Conservation (phyloP, 805 yeast genomes). For the Candida maltosa region DNA sequence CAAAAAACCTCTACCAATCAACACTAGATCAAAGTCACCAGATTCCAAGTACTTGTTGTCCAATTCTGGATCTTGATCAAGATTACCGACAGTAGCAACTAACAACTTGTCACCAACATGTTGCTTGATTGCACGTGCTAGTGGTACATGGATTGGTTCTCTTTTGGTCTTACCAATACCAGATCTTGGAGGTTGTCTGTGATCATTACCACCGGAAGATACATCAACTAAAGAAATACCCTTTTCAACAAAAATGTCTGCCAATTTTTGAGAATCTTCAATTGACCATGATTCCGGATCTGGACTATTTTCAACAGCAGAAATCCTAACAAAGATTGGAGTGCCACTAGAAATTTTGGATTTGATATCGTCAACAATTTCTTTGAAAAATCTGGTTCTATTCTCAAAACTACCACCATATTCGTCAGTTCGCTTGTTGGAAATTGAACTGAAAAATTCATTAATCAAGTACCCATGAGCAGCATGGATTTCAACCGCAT, state of each 20-base stretch:
- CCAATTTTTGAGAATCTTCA: conserved; percentile 42
- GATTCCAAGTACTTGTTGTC: conserved; percentile 41
- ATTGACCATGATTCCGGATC: conserved; percentile 39
- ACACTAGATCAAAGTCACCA: conserved; percentile 43
- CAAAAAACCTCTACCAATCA: conserved; percentile 46
- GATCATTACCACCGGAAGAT: conserved; percentile 50
- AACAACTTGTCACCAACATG: conserved; percentile 40
- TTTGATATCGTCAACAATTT: conserved; percentile 43
- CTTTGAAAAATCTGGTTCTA: conserved; percentile 48
- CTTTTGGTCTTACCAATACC: conserved; percentile 8
- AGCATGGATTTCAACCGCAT: conserved; percentile 63
- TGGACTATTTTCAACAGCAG: conserved; percentile 43
- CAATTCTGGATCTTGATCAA: conserved; percentile 25
- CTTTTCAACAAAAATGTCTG: conserved; percentile 33
- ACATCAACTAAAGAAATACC: conserved; percentile 56
- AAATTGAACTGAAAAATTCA: conserved; percentile 42
- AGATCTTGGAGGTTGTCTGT: conserved; percentile 23
- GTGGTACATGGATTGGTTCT: conserved; percentile 33
- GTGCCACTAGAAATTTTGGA: conserved; percentile 33
- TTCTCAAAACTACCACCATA: conserved; percentile 65
- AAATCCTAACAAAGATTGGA: conserved; percentile 47
- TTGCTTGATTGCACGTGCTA: conserved; percentile 41
- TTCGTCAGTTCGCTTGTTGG: conserved; percentile 56
- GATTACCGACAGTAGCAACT: conserved; percentile 48
- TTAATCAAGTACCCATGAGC: conserved; percentile 62